A percentile compares a stretch with the other conserved stretches of the same genome.
These are phyloP conservation scores for Apiotrichum gracile DNA, from an alignment of 1,284 basidiomycete species.

Conservation along the genomic window DNA sequence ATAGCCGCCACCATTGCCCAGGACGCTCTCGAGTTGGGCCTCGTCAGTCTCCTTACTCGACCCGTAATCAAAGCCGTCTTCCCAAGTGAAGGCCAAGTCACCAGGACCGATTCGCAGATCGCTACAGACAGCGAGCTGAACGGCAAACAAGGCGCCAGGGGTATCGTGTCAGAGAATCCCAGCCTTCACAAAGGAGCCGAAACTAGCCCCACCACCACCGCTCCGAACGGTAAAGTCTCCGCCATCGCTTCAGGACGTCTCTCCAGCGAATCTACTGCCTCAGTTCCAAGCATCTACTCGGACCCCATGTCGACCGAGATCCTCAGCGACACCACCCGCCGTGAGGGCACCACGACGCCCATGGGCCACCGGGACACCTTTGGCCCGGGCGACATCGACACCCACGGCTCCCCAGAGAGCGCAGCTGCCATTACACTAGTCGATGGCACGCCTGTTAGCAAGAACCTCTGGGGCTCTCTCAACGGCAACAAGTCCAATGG, in stretches of 20 bases:
- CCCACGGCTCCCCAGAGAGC: neutral
- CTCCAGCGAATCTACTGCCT: neutral
- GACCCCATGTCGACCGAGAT: neutral
- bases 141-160: neutral
- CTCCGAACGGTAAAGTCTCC: too few relatives aligned
- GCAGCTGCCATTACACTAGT: neutral
- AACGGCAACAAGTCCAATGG: neutral
- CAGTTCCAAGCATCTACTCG: neutral
- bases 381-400: neutral
- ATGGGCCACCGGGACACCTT: neutral
- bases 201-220: too few relatives aligned
- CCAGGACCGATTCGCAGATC: neutral
- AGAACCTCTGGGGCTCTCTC: neutral
- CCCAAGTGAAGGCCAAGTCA: too few relatives aligned
- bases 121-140: neutral
- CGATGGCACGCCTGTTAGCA: neutral
- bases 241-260: too few relatives aligned
- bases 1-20: conserved; percentile 23
- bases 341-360: neutral
- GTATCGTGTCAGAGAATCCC: too few relatives aligned
- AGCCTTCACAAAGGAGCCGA: too few relatives aligned
- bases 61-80: conserved; percentile 46
- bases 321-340: neutral
- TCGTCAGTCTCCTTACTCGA: conserved; percentile 40
- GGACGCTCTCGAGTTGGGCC: conserved; percentile 39